A percentile compares a stretch with the other conserved stretches of the same genome.
These are phyloP conservation scores for Microbotryomycetes sp. DNA, from an alignment of 1,284 basidiomycete genomes.

Conservation along the genomic window DNA sequence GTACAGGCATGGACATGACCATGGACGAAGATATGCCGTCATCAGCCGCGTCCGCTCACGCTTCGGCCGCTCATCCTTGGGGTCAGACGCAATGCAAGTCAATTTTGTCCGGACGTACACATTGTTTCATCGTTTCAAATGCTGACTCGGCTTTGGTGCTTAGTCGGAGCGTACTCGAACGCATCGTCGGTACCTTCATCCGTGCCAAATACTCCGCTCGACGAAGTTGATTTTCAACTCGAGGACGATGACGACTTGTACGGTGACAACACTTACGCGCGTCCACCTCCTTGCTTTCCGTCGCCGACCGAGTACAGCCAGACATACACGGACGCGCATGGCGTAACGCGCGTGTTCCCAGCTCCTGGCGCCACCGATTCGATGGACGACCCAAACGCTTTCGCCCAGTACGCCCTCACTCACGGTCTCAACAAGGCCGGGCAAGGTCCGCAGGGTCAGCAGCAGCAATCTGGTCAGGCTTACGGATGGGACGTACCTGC, in stretches of 20 bases:
- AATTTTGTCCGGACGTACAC: too few species aligned
- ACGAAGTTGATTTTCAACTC: not conserved
- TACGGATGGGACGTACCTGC: not conserved
- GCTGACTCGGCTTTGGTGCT: not conserved
- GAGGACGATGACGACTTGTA: not conserved
- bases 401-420: not conserved
- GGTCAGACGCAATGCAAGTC: not conserved
- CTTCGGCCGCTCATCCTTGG: not conserved
- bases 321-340: not conserved
- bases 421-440: not conserved
- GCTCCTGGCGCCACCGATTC: not conserved
- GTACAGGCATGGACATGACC: not conserved
- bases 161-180: not conserved
- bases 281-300: not conserved
- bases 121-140: not conserved
- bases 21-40: not conserved
- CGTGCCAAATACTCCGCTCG: not conserved
- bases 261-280: not conserved
- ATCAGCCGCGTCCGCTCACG: not conserved
- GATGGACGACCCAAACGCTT: not conserved
- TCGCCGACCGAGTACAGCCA: not conserved
- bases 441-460: not conserved
- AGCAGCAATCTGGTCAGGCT: too few species aligned
- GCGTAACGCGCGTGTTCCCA: not conserved
- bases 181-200: not conserved